These are phyloP conservation scores for Suillus tomentosus DNA, from an alignment of 768 basidiomycete genomes.

Conservation along the genomic window DNA sequence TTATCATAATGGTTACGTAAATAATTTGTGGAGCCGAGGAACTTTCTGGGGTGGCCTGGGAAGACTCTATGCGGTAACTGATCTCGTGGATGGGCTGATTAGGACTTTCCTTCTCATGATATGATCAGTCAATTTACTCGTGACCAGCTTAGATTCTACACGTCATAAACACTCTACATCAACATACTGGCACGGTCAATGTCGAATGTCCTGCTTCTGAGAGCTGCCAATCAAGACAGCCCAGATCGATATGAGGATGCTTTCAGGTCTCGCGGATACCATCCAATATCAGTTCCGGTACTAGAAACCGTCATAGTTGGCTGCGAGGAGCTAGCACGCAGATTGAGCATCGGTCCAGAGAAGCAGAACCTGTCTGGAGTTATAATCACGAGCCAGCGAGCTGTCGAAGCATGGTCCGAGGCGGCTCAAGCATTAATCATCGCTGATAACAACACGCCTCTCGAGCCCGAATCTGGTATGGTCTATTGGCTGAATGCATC, in stretches of 20 bases:
- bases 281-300: conserved; percentile 63
- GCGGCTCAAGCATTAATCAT: conserved; percentile 37
- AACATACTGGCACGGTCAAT: conserved; percentile 15
- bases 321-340: conserved; percentile 41
- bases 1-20: not conserved
- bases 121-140: too few relatives aligned
- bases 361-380: conserved; percentile 51
- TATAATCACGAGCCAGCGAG: conserved; percentile 77
- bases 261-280: conserved; percentile 51
- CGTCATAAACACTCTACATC: not conserved
- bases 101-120: too few relatives aligned
- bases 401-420: conserved; percentile 69
- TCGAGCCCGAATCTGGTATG: conserved; percentile 19
- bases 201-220: conserved; percentile 44
- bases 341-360: conserved; percentile 43
- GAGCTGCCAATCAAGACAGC: conserved; percentile 34
- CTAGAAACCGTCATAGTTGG: conserved; percentile 67
- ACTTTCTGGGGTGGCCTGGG: not conserved
- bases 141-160: too few relatives aligned
- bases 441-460: conserved; percentile 9
- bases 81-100: not conserved
- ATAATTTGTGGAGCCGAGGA: not conserved
- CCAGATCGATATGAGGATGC: conserved; percentile 61
- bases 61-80: not conserved
- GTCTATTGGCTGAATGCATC: not conserved